phyloP scores from a whole-genome alignment of 495 filamentous ascomycete genomes.

The Penicillium angulare region DNA sequence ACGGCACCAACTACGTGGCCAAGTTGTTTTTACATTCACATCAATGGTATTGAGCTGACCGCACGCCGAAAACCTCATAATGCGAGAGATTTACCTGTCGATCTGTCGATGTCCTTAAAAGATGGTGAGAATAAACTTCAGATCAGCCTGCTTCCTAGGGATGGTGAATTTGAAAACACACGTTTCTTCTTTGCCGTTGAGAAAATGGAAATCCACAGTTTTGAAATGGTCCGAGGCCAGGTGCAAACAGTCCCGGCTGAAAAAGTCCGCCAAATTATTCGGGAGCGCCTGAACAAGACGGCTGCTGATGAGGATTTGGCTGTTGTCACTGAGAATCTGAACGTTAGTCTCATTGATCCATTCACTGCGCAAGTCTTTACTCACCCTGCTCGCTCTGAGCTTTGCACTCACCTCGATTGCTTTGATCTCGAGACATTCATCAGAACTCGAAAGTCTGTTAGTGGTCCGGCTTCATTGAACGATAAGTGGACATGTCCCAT shows the following conservation, averaged over 20 bases:
- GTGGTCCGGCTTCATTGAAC: slow-evolving; percentile 54
- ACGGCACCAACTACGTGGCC: slow-evolving; percentile 69
- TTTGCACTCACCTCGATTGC: slow-evolving; percentile 72
- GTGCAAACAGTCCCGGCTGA: slow-evolving; percentile 27
- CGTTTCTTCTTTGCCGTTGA: slow-evolving; percentile 62
- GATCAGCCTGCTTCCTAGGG: slow-evolving; percentile 46
- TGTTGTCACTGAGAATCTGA: slow-evolving; percentile 60
- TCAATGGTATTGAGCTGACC: slow-evolving; percentile 61
- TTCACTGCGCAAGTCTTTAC: slow-evolving; percentile 68
- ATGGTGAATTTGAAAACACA: slow-evolving; percentile 30
- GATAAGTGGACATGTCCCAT: slow-evolving; percentile 84
- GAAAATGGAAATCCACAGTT: slow-evolving; percentile 51
- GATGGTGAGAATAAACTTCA: slow-evolving; percentile 58
- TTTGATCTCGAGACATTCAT: slow-evolving; percentile 87
- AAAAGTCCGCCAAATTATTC: slow-evolving; percentile 35
- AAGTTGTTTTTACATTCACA: slow-evolving; percentile 60
- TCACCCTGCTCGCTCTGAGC: slow-evolving; percentile 62
- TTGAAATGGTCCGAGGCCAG: slow-evolving; percentile 47
- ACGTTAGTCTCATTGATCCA: slow-evolving; percentile 73
- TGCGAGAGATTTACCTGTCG: slow-evolving; percentile 71
- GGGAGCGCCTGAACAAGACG: slow-evolving; percentile 35
- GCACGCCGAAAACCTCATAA: slow-evolving; percentile 63
- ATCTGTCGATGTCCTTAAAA: slow-evolving; percentile 58
- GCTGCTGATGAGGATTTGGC: slow-evolving; percentile 63
- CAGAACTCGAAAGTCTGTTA: slow-evolving; percentile 51